phyloP scores from a whole-genome alignment of 441 rosid genomes.

The Bocquillonia castaneifolia region DNA sequence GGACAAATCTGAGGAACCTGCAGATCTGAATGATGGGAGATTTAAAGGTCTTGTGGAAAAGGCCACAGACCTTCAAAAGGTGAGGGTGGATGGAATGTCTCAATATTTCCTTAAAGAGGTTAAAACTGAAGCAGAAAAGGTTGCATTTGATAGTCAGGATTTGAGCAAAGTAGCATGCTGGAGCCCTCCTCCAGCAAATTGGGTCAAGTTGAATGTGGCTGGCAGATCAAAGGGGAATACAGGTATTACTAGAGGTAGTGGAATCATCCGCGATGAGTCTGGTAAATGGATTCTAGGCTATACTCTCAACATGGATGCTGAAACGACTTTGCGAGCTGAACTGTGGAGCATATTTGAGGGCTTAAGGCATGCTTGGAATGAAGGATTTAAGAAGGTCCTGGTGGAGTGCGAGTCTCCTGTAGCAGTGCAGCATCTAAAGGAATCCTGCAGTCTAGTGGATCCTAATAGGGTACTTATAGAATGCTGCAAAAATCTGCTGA shows the following conservation, averaged over 20 bases:
- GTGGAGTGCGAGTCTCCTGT: slow-evolving; percentile 33
- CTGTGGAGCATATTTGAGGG: slow-evolving; percentile 50
- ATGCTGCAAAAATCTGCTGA: slow-evolving; percentile 35
- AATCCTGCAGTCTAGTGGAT: slow-evolving; percentile 11
- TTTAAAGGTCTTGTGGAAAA: not conserved
- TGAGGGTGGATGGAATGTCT: not conserved
- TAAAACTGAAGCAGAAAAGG: slow-evolving; percentile 6
- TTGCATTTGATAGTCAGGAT: not conserved
- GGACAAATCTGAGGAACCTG: not conserved
- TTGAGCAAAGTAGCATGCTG: not conserved
- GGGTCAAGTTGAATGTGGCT: slow-evolving; percentile 41
- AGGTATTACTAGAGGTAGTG: slow-evolving; percentile 33
- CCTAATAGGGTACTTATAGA: slow-evolving; percentile 24
- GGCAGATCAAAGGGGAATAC: slow-evolving; percentile 21
- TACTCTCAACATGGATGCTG: slow-evolving; percentile 22
- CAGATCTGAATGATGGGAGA: not conserved
- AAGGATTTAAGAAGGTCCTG: slow-evolving; percentile 35
- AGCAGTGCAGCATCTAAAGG: slow-evolving; percentile 31
- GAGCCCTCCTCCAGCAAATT: slow-evolving; percentile 27
- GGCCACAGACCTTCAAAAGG: too few relatives aligned
- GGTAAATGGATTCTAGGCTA: slow-evolving; percentile 51
- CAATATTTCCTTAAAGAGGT: slow-evolving; percentile 5
- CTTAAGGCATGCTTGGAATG: slow-evolving; percentile 40
- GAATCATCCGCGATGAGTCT: slow-evolving; percentile 38
- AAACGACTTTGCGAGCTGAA: slow-evolving; percentile 29